Evolutionary conservation across 2,329 filamentous ascomycete species (phyloP).

Genomic region (Hirsutella minnesotensis): DNA sequence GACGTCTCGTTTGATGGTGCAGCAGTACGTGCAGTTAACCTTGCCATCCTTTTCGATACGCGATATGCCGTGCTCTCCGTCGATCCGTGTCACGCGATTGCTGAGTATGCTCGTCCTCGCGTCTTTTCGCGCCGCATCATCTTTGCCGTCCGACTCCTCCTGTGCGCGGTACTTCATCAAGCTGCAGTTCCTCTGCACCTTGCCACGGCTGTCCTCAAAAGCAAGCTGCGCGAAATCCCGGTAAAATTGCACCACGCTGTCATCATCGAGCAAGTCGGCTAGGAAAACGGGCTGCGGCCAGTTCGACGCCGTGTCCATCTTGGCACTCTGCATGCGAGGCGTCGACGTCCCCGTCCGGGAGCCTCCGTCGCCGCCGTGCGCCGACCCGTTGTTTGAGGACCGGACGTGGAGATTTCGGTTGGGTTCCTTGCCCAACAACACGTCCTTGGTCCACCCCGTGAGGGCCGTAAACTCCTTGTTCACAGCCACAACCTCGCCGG

Average conservation of each 20-base stretch:
- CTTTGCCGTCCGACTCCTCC: conserved; percentile 36
- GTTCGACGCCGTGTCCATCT: conserved; percentile 30
- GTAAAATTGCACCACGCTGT: conserved; percentile 88
- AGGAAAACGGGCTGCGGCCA: conserved; percentile 73
- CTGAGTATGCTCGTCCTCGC: conserved; percentile 36
- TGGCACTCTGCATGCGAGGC: conserved; percentile 36
- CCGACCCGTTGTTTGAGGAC: conserved; percentile 8
- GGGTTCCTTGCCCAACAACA: conserved; percentile 74
- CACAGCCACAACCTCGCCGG: conserved; percentile 87
- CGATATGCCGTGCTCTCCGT: conserved; percentile 68
- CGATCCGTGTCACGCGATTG: conserved; percentile 49
- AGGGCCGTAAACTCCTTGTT: conserved; percentile 96
- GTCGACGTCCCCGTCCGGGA: conserved; percentile 31
- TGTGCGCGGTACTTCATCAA: conserved; percentile 82
- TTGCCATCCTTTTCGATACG: conserved; percentile 78
- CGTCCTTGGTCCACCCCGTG: conserved; percentile 86
- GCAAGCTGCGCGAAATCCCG: conserved; percentile 89
- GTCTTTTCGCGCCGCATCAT: conserved; percentile 33
- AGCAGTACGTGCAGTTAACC: conserved; percentile 90
- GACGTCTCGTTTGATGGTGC: conserved; percentile 91
- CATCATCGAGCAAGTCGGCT: conserved; percentile 85
- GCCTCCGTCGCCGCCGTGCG: conserved; percentile 21
- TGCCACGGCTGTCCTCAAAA: conserved; percentile 81
- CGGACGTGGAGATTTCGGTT: conserved; percentile 81
- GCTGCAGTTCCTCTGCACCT: conserved; percentile 72